phyloP scores from a whole-genome alignment of 1,139 yeast species.

The Blastobotrys serpentis region DNA sequence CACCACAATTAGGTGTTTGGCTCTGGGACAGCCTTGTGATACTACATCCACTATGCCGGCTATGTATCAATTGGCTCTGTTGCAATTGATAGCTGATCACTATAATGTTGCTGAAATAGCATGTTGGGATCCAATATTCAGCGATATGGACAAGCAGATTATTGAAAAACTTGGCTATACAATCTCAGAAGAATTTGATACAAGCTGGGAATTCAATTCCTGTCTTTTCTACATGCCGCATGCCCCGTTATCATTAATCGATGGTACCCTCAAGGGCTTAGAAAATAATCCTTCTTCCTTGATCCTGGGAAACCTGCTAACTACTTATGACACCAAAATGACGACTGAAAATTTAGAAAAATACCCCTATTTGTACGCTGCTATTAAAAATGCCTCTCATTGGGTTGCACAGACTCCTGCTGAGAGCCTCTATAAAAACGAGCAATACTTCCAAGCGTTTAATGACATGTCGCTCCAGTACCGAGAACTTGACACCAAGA shows the following conservation, averaged over 20 bases:
- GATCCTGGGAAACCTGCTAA: constrained; percentile 40
- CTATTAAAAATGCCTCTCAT: constrained; percentile 16
- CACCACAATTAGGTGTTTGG: constrained; percentile 57
- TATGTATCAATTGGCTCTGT: constrained; percentile 60
- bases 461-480: constrained; percentile 37
- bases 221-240: constrained; percentile 66
- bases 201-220: constrained; percentile 7
- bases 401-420: constrained; percentile 25
- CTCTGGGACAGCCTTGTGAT: constrained; percentile 65
- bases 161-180: constrained; percentile 34
- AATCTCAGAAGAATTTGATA: constrained; percentile 26
- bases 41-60: constrained; percentile 48
- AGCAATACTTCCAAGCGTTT: constrained; percentile 39
- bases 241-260: constrained; percentile 63
- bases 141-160: constrained; percentile 43
- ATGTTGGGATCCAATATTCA: constrained; percentile 65
- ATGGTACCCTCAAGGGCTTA: constrained; percentile 39
- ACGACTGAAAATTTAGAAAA: constrained; percentile 24
- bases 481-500: not conserved
- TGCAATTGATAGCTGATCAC: constrained; percentile 42
- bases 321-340: constrained; percentile 29
- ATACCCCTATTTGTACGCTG: constrained; percentile 24
- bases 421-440: constrained; percentile 27
- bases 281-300: constrained; percentile 34
- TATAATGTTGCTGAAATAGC: constrained; percentile 41